A percentile compares a stretch with the other conserved stretches of the same genome.
Conservation (phyloP, 345 rosid genomes). For the Firmiana major region DNA sequence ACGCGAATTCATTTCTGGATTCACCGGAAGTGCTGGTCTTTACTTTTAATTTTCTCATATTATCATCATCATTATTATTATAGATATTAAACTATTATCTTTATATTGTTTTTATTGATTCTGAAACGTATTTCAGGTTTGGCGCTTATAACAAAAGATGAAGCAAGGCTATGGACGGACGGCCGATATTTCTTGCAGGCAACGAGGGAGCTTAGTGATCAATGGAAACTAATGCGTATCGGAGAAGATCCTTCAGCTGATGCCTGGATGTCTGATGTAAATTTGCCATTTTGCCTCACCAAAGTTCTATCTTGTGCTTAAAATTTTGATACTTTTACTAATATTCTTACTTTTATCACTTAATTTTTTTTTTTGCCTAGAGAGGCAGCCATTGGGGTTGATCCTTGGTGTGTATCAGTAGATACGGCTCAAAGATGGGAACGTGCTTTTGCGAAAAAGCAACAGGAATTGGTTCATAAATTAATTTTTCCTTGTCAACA, state of each 20-base stretch:
- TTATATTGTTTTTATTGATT: neutral
- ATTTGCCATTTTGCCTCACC: constrained; percentile 11
- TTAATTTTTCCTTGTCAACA: constrained; percentile 11
- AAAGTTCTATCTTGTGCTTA: neutral
- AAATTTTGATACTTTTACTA: neutral
- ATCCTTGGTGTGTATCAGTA: constrained; percentile 83
- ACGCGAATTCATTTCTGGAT: constrained; percentile 86
- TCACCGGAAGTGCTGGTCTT: constrained; percentile 89
- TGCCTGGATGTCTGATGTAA: constrained; percentile 79
- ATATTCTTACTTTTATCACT: neutral
- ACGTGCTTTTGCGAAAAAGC: constrained; percentile 49
- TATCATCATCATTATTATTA: neutral
- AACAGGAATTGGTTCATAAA: constrained; percentile 54
- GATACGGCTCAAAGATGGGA: constrained; percentile 87
- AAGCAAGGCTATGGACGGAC: constrained; percentile 90
- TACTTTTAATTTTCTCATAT: neutral
- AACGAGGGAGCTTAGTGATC: constrained; percentile 60
- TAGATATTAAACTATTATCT: neutral
- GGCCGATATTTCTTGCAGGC: constrained; percentile 96
- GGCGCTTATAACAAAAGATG: constrained; percentile 68
- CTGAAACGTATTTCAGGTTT: constrained; percentile 43
- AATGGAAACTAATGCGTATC: constrained; percentile 89
- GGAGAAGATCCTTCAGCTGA: constrained; percentile 88
- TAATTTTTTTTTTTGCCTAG: too few relatives aligned
- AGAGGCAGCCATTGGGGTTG: constrained; percentile 71